Base-by-base conservation (phyloP, 768 basidiomycete species). In the Lactifluus rugatus region DNA sequence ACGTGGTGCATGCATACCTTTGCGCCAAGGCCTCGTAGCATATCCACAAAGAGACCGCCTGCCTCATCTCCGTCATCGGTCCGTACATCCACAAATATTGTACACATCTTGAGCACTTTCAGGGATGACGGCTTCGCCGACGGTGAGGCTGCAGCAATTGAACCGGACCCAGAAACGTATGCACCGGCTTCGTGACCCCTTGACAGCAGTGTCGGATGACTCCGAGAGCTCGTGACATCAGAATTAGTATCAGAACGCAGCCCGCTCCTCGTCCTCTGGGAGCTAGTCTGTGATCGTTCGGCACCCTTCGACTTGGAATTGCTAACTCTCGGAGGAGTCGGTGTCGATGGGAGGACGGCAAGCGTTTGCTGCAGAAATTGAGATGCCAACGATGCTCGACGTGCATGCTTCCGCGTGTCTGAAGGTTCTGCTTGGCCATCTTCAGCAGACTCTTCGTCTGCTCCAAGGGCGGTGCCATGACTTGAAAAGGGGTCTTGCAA, bases 31-130 rank as follows among this genome's bases (percentile, higher is more conserved):
- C 77, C 77, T 62, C 80, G 80, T 62, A 94, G 70, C 85, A 93
- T 90, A 48, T 93, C 88, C 14, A 84, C 79, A 65, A 94, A 94
- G 64, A 92, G 70, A 25, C 79, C 79, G 0, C 88, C 85, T 0
- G 88, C 89, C 65, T 94, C 83, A 53, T 90, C 89, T 0, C 87
- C 90, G 57, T 84, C 82, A 34, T 78, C 79, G 13, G 81, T 82
- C 61, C 76, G 68, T 26, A 95, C 89, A 66, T 94, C 93, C 48
- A 94, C 91, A 65, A 89, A 93, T 9, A 92, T 83, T 2, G 79
- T 77, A 55, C 91, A 93, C 13, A 82, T 80, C 55, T 83, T 82
- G 58, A 94, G 73, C 36, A 87, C 76, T 50, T 78, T 79, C 60
- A 84, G 26, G 71, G 67, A 47, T 6, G 54, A 50, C n/a, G 46